Base-by-base conservation (phyloP, 306 rosid genomes). In the Trifolium subterraneum region DNA sequence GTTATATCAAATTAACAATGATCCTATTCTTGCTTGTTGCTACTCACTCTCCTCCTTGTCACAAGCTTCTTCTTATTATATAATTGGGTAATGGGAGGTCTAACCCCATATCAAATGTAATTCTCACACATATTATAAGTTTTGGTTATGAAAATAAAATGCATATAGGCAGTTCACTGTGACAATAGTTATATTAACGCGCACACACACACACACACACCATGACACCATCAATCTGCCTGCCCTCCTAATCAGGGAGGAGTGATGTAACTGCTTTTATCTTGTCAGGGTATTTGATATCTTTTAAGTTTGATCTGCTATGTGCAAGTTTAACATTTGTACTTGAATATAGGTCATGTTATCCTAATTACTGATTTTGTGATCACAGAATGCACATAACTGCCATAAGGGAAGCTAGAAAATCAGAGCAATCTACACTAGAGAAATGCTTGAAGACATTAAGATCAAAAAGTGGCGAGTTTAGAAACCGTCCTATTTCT, bases 401-500 rank as follows among this genome's bases (percentile, higher is more conserved):
- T 64, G 84, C 81, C 71, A 81, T 94, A 61, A 59, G 72, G 55
- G 84, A 84, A 77, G 91, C 90, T 59, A 80, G 69, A 81, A 82
- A 33, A 33, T 78, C 58, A n/a, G 93, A 88, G 80, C 67, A 55
- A 68, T 79, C 77, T 13, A 68, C 60, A 22, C 39, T 83, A 60
- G 51, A 68, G 23, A 83, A 83, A 75, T 77, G 68, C 72, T 41
- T 69, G 42, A 66, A 72, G 79, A 38, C 51, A 45, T 42, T 55
- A 73, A 71, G 58, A 58, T 36, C 18, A 10, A 72, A 83, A 55
- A 52, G 64, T 27, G 70, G 62, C 72, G 76, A 79, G 66, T 14
- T 62, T 48, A 38, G 42, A 71, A 79, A 77, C 59, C 83, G 66
- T 20, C 87, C 89, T 38, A 74, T 81, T 68, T 69, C 84, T 71